These are phyloP conservation scores for Trichosporon sp. DNA, from an alignment of 1,284 basidiomycete species.

Conservation along the genomic window DNA sequence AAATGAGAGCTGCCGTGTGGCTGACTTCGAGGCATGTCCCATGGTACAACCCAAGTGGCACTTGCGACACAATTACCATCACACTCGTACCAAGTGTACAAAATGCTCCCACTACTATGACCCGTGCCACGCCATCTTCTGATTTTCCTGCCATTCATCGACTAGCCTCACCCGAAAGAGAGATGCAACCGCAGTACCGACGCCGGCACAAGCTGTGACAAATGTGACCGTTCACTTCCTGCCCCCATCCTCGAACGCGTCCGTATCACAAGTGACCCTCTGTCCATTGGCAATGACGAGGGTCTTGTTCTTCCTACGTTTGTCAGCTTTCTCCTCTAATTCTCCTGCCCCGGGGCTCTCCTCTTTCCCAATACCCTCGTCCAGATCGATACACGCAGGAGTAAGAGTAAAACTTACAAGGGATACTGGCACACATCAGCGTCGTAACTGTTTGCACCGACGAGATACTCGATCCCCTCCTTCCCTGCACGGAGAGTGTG, in stretches of 20 bases:
- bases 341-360: background rate
- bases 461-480: conserved; percentile 37
- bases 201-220: no score
- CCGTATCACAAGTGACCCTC: background rate
- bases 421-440: conserved; percentile 40
- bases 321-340: background rate
- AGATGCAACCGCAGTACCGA: no score
- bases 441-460: conserved; percentile 34
- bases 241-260: background rate
- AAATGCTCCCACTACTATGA: no score
- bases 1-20: no score
- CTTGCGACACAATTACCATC: no score
- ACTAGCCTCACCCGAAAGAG: no score
- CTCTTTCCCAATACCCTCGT: background rate
- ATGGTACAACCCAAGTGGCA: no score
- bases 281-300: conserved; percentile 6
- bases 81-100: no score
- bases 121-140: no score
- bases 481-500: conserved; percentile 34
- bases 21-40: no score
- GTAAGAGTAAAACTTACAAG: conserved; percentile 29
- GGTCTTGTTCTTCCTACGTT: conserved; percentile 16
- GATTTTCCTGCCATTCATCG: no score
- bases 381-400: background rate
- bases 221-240: background rate